A percentile compares a stretch with the other conserved stretches of the same genome.
Conservation (phyloP, 1,284 basidiomycete genomes). For the Megacollybia platyphylla region DNA sequence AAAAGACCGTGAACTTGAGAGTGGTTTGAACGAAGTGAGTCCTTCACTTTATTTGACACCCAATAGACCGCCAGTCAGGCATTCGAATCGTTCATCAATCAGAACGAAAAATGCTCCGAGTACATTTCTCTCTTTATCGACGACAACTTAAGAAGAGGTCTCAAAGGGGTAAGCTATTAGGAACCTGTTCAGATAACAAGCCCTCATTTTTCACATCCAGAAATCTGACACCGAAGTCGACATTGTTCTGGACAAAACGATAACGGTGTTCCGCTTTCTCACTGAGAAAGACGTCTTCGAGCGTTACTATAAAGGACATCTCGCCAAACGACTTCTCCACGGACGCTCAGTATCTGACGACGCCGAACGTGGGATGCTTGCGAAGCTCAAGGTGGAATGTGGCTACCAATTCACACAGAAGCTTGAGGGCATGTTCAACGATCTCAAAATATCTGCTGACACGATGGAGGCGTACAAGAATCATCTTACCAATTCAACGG, state of each 20-base stretch:
- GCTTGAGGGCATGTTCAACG: conserved; percentile 98
- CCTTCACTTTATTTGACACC: not conserved
- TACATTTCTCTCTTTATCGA: conserved; percentile 97
- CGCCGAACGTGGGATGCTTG: conserved; percentile 95
- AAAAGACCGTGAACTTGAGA: conserved; percentile 72
- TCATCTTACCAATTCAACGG: conserved; percentile 42
- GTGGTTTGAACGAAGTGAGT: conserved; percentile 75
- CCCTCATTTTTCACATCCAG: conserved; percentile 25
- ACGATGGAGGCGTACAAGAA: conserved; percentile 67
- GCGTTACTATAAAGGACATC: conserved; percentile 93
- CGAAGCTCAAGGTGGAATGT: conserved; percentile 95
- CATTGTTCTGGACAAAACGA: conserved; percentile 83
- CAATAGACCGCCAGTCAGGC: conserved; percentile 38
- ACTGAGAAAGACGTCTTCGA: conserved; percentile 97
- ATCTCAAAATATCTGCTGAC: conserved; percentile 87
- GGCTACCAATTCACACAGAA: conserved; percentile 98
- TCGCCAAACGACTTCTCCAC: conserved; percentile 84
- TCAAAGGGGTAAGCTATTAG: conserved; percentile 69
- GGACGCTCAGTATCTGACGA: conserved; percentile 91
- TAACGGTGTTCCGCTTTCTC: conserved; percentile 90
- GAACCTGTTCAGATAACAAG: not conserved
- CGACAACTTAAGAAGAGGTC: conserved; percentile 90
- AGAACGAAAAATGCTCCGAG: conserved; percentile 81
- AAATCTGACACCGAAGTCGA: conserved; percentile 95
- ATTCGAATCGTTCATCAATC: conserved; percentile 88